Evolutionary conservation across 352 stramenopile species (phyloP), one percentile per base, ranked within the genome.

Genomic region (Thraustochytrium striatum): DNA sequence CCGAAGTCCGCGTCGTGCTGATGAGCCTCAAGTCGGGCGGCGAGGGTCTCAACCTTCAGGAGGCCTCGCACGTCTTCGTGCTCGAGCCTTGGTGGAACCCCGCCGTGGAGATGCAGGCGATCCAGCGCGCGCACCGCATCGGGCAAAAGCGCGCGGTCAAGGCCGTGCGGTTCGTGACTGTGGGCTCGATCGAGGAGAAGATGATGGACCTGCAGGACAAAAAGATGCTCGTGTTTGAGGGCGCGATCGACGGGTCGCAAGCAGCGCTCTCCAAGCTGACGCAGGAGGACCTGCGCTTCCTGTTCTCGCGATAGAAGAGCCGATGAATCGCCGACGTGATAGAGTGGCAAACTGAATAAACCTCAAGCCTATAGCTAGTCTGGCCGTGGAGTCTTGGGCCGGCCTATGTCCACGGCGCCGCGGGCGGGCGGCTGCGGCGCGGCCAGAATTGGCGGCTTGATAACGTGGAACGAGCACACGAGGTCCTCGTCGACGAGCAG

Each of bases 11-110:
- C 3, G 94, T 97, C 30, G 92, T 99, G 47, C 86, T 99, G 9
- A 98, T 99, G 85, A 97, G 90, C 69, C 87, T 99, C 39, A 99
- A 99, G 84, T 96, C 97, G 11, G 97, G 96, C 30, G 97, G 97
- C 11, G 96, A 99, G 13, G 97, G 95, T 7, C 87, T 99, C 30
- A 99, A 99, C 83, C 88, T 99, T 25, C 98, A 94, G 0, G 90
- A 97, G 55, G 96, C 97, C 0, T 97, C 94, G 57, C 90, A 99
- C 82, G 97, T 98, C 68, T 99, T 97, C 82, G 72, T 97, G 30
- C 95, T 97, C 91, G 93, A 99, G 83, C 94, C 94, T 33, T 99
- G 95, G 95, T 99, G 96, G 95, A 99, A 98, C 83, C 94, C 95
- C 41, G 95, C 95, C 2, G 96, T 94, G 9, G 90, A 94, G 75